Conservation (phyloP, 73 alveolate genomes). For the Vitrella brassicaformis region DNA sequence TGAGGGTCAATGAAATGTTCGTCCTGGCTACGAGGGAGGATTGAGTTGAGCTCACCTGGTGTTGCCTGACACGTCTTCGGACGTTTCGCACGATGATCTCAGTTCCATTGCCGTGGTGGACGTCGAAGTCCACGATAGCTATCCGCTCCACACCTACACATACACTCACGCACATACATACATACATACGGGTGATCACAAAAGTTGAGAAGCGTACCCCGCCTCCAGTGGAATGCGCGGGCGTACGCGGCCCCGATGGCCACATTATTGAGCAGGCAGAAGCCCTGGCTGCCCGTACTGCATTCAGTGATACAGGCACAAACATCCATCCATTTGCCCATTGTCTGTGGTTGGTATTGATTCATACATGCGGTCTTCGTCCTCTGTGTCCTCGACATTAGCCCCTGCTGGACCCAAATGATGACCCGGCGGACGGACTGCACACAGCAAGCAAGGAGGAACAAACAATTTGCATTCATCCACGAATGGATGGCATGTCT, state of each 20-base stretch:
- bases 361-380: not conserved
- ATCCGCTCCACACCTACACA: constrained; percentile 13
- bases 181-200: not conserved
- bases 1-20: not conserved
- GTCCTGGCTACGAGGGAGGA: not conserved
- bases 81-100: constrained; percentile 66
- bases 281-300: constrained; percentile 46
- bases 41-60: not conserved
- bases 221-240: constrained; percentile 44
- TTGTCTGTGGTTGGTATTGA: not conserved
- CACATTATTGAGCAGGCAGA: constrained; percentile 82
- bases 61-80: not conserved
- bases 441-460: not conserved
- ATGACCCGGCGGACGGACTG: constrained; percentile 8
- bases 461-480: no score
- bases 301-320: not conserved
- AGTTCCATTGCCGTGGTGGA: constrained; percentile 97
- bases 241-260: constrained; percentile 86
- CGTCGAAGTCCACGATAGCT: constrained; percentile 90
- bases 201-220: not conserved
- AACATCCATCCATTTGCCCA: not conserved
- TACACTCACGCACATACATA: not conserved
- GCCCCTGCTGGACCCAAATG: constrained; percentile 21
- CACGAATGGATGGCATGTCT: no score
- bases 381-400: not conserved